Conservation (phyloP, 73 alveolate species). For the Tetrahymena thermophila region DNA sequence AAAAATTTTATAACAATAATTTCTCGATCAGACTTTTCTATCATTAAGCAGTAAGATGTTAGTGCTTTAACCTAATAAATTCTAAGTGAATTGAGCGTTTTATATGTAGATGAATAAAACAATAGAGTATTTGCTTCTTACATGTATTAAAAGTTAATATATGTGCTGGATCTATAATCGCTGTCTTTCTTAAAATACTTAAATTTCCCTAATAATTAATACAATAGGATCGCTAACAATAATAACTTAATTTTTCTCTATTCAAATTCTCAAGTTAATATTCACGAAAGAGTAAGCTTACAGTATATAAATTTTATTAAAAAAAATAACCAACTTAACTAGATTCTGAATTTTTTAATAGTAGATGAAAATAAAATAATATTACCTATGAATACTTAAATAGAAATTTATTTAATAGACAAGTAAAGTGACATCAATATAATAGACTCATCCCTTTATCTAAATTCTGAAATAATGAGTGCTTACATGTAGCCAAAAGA, state of each 20-base stretch:
- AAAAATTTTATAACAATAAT: too few relatives aligned
- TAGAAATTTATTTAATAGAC: background rate
- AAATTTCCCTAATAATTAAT: background rate
- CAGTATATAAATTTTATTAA: too few relatives aligned
- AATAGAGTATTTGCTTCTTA: background rate
- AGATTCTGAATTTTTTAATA: too few relatives aligned
- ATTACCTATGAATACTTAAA: background rate
- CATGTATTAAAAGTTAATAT: background rate
- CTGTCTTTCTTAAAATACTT: background rate
- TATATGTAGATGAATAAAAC: background rate
- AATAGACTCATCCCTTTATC: background rate
- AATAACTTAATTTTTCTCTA: too few relatives aligned
- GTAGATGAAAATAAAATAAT: too few relatives aligned
- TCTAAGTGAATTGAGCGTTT: background rate
- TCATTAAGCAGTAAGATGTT: background rate
- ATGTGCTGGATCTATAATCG: background rate
- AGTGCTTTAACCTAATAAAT: background rate
- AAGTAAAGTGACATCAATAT: too few relatives aligned
- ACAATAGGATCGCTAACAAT: background rate
- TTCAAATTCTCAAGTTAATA: background rate
- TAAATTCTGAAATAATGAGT: background rate
- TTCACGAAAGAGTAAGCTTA: too few relatives aligned
- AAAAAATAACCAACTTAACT: too few relatives aligned
- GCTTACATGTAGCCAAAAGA: background rate
- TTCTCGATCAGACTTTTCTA: background rate